phyloP scores from a whole-genome alignment of 768 basidiomycete species.

The Mrakia gelida region DNA sequence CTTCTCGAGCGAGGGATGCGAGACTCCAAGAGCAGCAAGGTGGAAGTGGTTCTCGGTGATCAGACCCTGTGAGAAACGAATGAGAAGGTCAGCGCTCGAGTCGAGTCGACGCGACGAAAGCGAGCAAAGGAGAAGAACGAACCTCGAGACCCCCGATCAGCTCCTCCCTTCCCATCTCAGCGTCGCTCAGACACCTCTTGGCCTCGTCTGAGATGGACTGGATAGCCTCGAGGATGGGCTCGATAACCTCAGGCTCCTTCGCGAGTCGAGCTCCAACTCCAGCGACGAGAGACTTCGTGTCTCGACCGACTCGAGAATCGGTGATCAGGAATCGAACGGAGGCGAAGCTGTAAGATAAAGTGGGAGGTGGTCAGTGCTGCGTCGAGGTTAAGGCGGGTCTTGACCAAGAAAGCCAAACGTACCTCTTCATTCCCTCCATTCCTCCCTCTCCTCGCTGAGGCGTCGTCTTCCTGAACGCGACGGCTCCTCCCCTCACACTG shows the following conservation, averaged over 20 bases:
- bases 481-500: constrained; percentile 83
- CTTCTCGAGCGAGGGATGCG: constrained; percentile 78
- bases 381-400: not conserved
- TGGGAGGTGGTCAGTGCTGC: too few relatives aligned
- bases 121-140: constrained; percentile 39
- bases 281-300: constrained; percentile 90
- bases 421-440: constrained; percentile 84
- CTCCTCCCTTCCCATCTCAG: constrained; percentile 61
- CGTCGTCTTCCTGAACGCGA: constrained; percentile 75
- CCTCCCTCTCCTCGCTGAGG: constrained; percentile 67
- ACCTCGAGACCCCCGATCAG: constrained; percentile 68
- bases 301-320: constrained; percentile 85
- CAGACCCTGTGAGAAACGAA: constrained; percentile 54
- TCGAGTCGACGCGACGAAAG: too few relatives aligned
- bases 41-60: constrained; percentile 86
- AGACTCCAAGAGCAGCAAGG: constrained; percentile 79
- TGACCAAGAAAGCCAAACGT: constrained; percentile 40
- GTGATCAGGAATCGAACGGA: constrained; percentile 84
- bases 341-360: constrained; percentile 63
- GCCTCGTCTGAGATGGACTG: constrained; percentile 83
- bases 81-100: not conserved
- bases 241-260: constrained; percentile 76
- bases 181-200: constrained; percentile 64
- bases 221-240: constrained; percentile 70
- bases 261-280: constrained; percentile 63